Evolutionary conservation across 2,329 filamentous ascomycete genomes (phyloP).

Genomic region (Dendryphion nanum): DNA sequence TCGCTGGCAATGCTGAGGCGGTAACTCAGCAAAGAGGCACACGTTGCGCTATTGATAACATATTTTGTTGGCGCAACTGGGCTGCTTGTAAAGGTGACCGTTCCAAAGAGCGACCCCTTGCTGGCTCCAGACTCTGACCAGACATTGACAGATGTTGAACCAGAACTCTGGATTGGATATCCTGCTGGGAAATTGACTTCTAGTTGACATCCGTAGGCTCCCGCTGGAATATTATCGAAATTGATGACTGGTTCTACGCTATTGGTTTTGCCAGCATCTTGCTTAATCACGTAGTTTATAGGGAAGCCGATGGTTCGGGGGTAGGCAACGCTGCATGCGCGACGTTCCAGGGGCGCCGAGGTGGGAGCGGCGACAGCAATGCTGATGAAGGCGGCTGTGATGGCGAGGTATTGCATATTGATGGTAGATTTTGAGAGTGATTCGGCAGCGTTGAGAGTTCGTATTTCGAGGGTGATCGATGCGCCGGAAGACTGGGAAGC

Average conservation of each 20-base stretch:
- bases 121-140: too few species aligned
- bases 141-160: too few species aligned
- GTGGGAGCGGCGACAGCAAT: constrained; percentile 12
- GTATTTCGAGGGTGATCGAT: too few species aligned
- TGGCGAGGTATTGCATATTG: constrained; percentile 20
- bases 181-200: too few species aligned
- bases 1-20: too few species aligned
- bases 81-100: too few species aligned
- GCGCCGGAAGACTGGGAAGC: too few species aligned
- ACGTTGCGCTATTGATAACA: too few species aligned
- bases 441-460: neutral
- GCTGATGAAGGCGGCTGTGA: constrained; percentile 12
- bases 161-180: too few species aligned
- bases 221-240: constrained; percentile 18
- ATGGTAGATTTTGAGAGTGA: constrained; percentile 1
- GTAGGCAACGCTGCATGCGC: constrained; percentile 17
- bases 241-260: constrained; percentile 10
- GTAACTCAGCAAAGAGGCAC: too few species aligned
- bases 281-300: constrained; percentile 16
- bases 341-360: constrained; percentile 10
- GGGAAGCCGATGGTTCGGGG: constrained; percentile 17
- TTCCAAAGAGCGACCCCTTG: too few species aligned
- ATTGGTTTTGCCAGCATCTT: constrained; percentile 16
- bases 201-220: constrained; percentile 24
- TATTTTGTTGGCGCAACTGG: too few species aligned